Evolutionary conservation across 495 filamentous ascomycete genomes (phyloP).

Genomic region (Tuber calosporum): DNA sequence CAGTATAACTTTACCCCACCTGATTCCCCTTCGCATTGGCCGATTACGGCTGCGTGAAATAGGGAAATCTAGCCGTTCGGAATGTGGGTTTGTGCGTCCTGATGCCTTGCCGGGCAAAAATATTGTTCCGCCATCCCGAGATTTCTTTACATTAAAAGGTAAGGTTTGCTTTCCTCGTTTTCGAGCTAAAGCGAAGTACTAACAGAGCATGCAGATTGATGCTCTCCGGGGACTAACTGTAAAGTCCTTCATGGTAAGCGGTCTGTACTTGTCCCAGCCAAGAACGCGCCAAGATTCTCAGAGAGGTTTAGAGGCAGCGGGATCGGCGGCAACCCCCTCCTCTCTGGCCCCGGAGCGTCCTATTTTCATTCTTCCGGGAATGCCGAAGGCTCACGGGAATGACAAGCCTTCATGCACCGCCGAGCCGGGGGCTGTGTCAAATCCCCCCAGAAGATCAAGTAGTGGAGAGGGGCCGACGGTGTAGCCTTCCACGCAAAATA

Average conservation of each 20-base stretch:
- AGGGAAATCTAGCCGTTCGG: slow-evolving; percentile 13
- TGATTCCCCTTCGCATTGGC: neutral
- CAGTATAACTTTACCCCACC: neutral
- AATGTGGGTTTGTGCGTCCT: slow-evolving; percentile 19
- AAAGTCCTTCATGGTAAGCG: slow-evolving; percentile 10
- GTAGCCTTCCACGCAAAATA: no score
- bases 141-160: slow-evolving; percentile 22
- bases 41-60: neutral
- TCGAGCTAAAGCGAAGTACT: no score
- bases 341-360: neutral
- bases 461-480: no score
- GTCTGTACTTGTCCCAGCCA: neutral
- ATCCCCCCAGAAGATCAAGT: neutral
- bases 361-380: neutral
- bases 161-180: slow-evolving; percentile 5
- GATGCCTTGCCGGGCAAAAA: neutral
- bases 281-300: no score
- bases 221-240: slow-evolving; percentile 6
- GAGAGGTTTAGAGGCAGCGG: neutral
- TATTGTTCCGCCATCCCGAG: slow-evolving; percentile 9
- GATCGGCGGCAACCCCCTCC: neutral
- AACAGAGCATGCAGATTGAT: slow-evolving; percentile 15
- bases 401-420: neutral
- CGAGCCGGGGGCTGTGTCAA: neutral
- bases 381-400: neutral